Evolutionary conservation across 2,329 filamentous ascomycete genomes (phyloP).

Genomic region (Epichloe sibirici): DNA sequence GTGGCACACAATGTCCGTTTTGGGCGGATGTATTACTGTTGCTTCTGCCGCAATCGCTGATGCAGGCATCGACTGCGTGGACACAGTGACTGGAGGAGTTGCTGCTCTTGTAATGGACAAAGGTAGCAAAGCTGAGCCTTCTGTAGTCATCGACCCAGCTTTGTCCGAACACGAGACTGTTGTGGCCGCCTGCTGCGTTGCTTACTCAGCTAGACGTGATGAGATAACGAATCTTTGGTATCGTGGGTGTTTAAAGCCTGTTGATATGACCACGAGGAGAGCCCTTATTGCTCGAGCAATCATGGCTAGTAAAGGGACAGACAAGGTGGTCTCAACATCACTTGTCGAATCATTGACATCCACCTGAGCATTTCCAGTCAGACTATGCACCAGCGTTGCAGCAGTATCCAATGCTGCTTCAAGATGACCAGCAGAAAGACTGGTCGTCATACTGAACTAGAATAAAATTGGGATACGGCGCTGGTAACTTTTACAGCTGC

Average conservation of each 20-base stretch:
- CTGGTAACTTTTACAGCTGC: no score
- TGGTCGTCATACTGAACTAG: neutral
- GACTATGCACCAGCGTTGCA: neutral
- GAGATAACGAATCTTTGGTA: constrained; percentile 94
- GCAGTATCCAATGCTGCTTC: neutral
- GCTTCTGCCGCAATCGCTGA: constrained; percentile 87
- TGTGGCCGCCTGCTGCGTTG: constrained; percentile 76
- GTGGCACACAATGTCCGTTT: constrained; percentile 84
- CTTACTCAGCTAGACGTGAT: constrained; percentile 73
- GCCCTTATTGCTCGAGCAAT: constrained; percentile 27
- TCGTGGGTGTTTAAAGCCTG: constrained; percentile 52
- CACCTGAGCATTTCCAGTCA: neutral
- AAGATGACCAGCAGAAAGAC: neutral
- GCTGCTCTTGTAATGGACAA: constrained; percentile 55
- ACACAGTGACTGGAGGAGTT: constrained; percentile 79
- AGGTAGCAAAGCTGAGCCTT: constrained; percentile 20
- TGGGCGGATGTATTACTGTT: constrained; percentile 86
- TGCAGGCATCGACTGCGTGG: constrained; percentile 90
- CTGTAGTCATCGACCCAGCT: constrained; percentile 66
- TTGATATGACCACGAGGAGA: constrained; percentile 20
- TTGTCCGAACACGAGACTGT: constrained; percentile 69
- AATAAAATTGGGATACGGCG: no score
- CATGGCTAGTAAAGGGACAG: constrained; percentile 27
- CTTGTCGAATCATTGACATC: constrained; percentile 23
- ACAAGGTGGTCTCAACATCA: constrained; percentile 19